Conservation (phyloP, 352 stramenopile genomes). For the Pythium dissimile region DNA sequence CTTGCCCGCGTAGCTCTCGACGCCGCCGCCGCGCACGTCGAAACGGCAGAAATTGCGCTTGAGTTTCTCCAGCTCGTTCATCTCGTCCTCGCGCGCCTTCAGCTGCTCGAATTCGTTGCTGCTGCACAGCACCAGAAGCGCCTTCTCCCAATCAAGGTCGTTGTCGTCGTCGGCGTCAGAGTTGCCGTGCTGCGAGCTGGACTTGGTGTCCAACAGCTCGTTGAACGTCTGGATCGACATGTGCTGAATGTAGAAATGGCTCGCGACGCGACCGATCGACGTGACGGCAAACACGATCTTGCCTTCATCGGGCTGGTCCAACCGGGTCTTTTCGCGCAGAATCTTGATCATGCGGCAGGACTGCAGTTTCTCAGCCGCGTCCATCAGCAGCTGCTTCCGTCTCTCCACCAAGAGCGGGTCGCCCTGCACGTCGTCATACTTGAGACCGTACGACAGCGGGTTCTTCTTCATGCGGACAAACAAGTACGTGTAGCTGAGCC, state of each 20-base stretch:
- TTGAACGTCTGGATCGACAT: slow-evolving; percentile 98
- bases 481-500: slow-evolving; percentile 99
- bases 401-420: slow-evolving; percentile 86
- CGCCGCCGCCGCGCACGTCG: slow-evolving; percentile 85
- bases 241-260: slow-evolving; percentile 99
- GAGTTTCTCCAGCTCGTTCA: slow-evolving; percentile 92
- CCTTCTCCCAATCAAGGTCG: slow-evolving; percentile 65
- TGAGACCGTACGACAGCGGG: slow-evolving; percentile 97
- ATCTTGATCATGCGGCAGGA: slow-evolving; percentile 84
- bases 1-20: slow-evolving; percentile 94
- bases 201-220: slow-evolving; percentile 82
- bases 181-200: slow-evolving; percentile 11
- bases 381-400: slow-evolving; percentile 65
- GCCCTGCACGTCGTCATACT: slow-evolving; percentile 86
- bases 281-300: slow-evolving; percentile 91
- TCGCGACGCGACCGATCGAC: slow-evolving; percentile 96
- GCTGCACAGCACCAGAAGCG: slow-evolving; percentile 66
- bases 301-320: slow-evolving; percentile 27
- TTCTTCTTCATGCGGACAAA: slow-evolving; percentile 99
- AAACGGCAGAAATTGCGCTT: slow-evolving; percentile 86
- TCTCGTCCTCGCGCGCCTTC: slow-evolving; percentile 94
- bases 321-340: slow-evolving; percentile 43
- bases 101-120: slow-evolving; percentile 96
- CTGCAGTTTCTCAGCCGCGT: slow-evolving; percentile 73
- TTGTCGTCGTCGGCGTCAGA: slow-evolving; percentile 32